Evolutionary conservation across 495 filamentous ascomycete species (phyloP), one percentile per base, ranked within the genome.

Genomic region (Penicillium macrosclerotiorum): DNA sequence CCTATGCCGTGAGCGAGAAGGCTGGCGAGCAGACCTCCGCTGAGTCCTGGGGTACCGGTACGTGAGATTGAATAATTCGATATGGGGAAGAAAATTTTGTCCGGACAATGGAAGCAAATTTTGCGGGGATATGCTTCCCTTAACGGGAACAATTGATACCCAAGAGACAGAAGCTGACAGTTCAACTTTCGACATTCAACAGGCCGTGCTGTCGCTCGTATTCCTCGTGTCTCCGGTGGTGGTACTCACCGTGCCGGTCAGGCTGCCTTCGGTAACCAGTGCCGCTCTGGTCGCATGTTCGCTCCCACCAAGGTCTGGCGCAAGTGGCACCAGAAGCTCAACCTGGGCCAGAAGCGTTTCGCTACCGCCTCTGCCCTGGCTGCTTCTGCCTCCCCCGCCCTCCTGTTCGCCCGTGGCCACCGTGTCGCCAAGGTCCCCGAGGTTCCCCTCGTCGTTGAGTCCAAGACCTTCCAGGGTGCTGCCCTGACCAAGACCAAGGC

Each of bases 281-380:
- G 93, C 79, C 90, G 93, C 72, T 95, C 92, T 64, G 93, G 93
- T 76, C 94, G 93, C 76, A 98, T 98, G 94, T 98, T 98, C 79
- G 93, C 93, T 54, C 93, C 93, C 55, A 98, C 93, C 74, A 97
- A 97, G 85, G 88, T 96, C 78, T 98, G 93, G 93, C 81, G 93
- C 67, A 97, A 96, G 81, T 98, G 94, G 94, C 94, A 98, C 81
- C 88, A 96, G 78, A 98, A 97, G 88, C 81, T 98, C 85, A 96
- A 94, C 82, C 83, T 93, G 67, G 83, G 82, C 69, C 92, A 98
- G 83, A 91, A 88, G 77, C 93, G 93, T 65, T 98, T 95, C 74
- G 93, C 93, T 74, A 95, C 90, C 63, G 86, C 89, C 65, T 97
- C 93, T 56, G 93, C 93, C 65, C 79, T 98, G 59, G 93, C 93